Evolutionary conservation across 1,284 basidiomycete species (phyloP), one percentile per base, ranked within the genome.

Genomic region (Cryptococcus amylolentus): DNA sequence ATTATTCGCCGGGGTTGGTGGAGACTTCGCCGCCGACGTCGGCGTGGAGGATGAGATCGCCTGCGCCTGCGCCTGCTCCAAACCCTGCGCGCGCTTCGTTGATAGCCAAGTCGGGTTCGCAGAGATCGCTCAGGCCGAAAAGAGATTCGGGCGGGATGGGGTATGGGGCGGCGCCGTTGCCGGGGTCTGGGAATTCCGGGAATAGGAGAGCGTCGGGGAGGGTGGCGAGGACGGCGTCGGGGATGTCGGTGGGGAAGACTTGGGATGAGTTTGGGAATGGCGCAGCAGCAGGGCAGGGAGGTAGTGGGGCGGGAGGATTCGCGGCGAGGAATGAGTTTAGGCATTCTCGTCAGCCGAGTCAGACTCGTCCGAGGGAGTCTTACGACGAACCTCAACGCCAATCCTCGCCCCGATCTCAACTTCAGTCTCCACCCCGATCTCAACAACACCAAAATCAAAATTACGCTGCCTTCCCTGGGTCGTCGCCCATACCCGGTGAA

Each of bases 1-100:
- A 52, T 44, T 66, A 66, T 47, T 60, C 60, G 2, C 60, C 60
- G 23, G 58, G 64, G 10, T 49, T 55, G 46, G 60, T 59, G 14
- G 16, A 37, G n/a, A 57, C 47, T 13, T 53, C 56, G 3, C 58
- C 50, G 5, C 49, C 52, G 18, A 39, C 47, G 27, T 54, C 49
- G 26, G 39, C 45, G 18, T 35, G 26, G 1, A 20, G 23, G 38
- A 46, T 45, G 6, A 6, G 31, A 3, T 27, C 26, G 18, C 45
- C 27, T 46, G 16, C 45, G 20, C 26, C 27, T 46, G 20, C 45
- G 20, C 45, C 8, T 27, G 27, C 16, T 26, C 23, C 5, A 5
- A 13, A 26, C 20, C 16, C 27, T 26, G 6, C 45, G 27, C 27
- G 45, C 18, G 14, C 45, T 27, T 26, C 26, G 2, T 12, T 26